Percentiles rank a stretch among this genome's conserved stretches.
Conservation (phyloP, 2,329 filamentous ascomycete genomes). For the Pseudogymnoascus sp. region DNA sequence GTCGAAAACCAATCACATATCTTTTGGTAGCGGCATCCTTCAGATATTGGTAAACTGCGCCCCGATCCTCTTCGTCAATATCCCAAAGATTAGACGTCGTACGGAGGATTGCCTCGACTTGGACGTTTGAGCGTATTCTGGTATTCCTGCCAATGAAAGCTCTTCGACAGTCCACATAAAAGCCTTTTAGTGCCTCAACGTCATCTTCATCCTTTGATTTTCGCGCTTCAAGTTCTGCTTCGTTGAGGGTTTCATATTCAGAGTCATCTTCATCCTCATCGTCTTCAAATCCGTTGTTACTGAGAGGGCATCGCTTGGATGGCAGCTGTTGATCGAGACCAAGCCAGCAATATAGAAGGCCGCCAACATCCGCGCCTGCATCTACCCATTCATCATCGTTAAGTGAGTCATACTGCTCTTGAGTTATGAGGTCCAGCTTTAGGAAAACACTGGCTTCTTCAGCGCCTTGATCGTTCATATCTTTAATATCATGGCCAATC, state of each 20-base stretch:
- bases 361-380: not conserved
- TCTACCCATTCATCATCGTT: conserved; percentile 33
- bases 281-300: conserved; percentile 20
- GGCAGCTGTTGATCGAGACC: conserved; percentile 15
- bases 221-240: conserved; percentile 18
- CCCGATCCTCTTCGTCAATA: conserved; percentile 20
- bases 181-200: conserved; percentile 18
- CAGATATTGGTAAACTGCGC: conserved; percentile 25
- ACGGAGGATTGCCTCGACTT: conserved; percentile 17
- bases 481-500: not conserved
- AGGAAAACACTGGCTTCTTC: conserved; percentile 47
- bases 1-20: conserved; percentile 15
- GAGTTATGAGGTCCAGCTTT: conserved; percentile 48
- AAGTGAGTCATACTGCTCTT: conserved; percentile 55
- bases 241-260: conserved; percentile 22
- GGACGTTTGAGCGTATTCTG: conserved; percentile 10
- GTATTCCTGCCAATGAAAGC: conserved; percentile 19
- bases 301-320: conserved; percentile 18
- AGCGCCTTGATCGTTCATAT: conserved; percentile 25
- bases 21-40: conserved; percentile 19
- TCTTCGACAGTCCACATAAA: conserved; percentile 20
- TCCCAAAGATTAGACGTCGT: conserved; percentile 19
- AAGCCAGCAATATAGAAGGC: conserved; percentile 18
- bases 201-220: conserved; percentile 13
- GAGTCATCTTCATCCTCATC: conserved; percentile 21